A percentile compares a stretch with the other conserved stretches of the same genome.
Conservation (phyloP, 202 grass and related monocot species). For the Digitaria exilis region DNA sequence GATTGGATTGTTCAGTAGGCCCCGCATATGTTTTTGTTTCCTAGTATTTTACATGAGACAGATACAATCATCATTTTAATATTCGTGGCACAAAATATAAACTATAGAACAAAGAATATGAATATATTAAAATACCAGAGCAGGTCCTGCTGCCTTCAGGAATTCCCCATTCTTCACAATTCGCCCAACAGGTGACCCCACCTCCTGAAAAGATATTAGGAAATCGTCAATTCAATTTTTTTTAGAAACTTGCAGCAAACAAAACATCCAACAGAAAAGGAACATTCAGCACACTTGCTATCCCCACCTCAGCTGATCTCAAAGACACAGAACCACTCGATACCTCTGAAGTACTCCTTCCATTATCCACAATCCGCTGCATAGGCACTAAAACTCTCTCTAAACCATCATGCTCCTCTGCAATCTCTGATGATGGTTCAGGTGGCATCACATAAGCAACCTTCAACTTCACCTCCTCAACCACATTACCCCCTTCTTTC, state of each 20-base stretch:
- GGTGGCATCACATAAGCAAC: slow-evolving; percentile 73
- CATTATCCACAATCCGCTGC: slow-evolving; percentile 39
- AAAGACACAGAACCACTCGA: slow-evolving; percentile 50
- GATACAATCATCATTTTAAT: slow-evolving; percentile 13
- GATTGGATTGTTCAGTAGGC: slow-evolving; percentile 43
- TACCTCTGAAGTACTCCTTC: slow-evolving; percentile 44
- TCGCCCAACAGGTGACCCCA: slow-evolving; percentile 34
- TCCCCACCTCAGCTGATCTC: slow-evolving; percentile 48
- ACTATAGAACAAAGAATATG: neutral
- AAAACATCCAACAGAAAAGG: neutral
- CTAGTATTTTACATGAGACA: slow-evolving; percentile 41
- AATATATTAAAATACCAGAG: slow-evolving; percentile 47
- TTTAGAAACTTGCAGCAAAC: neutral
- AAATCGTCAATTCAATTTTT: slow-evolving; percentile 11
- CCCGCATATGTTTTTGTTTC: slow-evolving; percentile 48
- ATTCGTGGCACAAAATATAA: slow-evolving; percentile 3
- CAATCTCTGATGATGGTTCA: slow-evolving; percentile 56
- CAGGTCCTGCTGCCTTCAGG: slow-evolving; percentile 27
- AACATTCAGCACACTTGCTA: slow-evolving; percentile 25
- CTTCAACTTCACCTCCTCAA: slow-evolving; percentile 69
- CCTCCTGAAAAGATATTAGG: slow-evolving; percentile 43
- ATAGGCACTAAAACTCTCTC: slow-evolving; percentile 47
- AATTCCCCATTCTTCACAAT: slow-evolving; percentile 40
- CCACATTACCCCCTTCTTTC: slow-evolving; percentile 54
- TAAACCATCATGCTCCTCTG: slow-evolving; percentile 59